A percentile compares a stretch with the other conserved stretches of the same genome.
These are phyloP conservation scores for Macrolepiota albuminosa DNA, from an alignment of 768 basidiomycete species.

Conservation along the genomic window DNA sequence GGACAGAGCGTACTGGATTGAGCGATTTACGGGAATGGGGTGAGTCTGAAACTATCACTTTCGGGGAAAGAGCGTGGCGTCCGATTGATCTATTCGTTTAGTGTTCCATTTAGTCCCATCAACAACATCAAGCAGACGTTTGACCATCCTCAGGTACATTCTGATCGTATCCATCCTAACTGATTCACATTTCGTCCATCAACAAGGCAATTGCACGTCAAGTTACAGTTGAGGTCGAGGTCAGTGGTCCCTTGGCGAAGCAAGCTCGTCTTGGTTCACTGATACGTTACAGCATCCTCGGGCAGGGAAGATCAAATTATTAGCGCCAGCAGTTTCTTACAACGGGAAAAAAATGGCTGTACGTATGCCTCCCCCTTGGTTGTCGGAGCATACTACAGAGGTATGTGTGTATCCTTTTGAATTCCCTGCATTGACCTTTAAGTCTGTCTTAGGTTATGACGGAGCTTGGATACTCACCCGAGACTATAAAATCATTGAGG, in stretches of 20 bases:
- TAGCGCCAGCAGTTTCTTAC: conserved; percentile 77
- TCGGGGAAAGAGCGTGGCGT: not conserved
- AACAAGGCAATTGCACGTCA: conserved; percentile 66
- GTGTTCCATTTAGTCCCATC: conserved; percentile 86
- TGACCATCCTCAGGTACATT: conserved; percentile 67
- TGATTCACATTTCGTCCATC: conserved; percentile 5
- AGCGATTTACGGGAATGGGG: conserved; percentile 73
- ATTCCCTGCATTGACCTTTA: not conserved
- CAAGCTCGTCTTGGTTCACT: conserved; percentile 21
- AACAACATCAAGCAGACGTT: conserved; percentile 90
- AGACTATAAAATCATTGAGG: conserved; percentile 14
- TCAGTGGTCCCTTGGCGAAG: conserved; percentile 33
- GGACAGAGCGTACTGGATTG: conserved; percentile 70
- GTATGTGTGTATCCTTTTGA: conserved; percentile 25
- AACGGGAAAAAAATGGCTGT: conserved; percentile 77
- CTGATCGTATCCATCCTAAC: not conserved
- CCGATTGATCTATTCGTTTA: conserved; percentile 20
- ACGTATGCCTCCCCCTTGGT: conserved; percentile 76
- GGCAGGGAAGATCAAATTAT: conserved; percentile 72
- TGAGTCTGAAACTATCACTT: conserved; percentile 25
- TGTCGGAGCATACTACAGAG: conserved; percentile 81
- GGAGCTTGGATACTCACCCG: conserved; percentile 27
- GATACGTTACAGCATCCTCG: conserved; percentile 53
- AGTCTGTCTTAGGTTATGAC: conserved; percentile 18
- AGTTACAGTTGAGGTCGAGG: conserved; percentile 74